phyloP scores from a whole-genome alignment of 352 stramenopile genomes.

The Elongisporangium prolatum region DNA sequence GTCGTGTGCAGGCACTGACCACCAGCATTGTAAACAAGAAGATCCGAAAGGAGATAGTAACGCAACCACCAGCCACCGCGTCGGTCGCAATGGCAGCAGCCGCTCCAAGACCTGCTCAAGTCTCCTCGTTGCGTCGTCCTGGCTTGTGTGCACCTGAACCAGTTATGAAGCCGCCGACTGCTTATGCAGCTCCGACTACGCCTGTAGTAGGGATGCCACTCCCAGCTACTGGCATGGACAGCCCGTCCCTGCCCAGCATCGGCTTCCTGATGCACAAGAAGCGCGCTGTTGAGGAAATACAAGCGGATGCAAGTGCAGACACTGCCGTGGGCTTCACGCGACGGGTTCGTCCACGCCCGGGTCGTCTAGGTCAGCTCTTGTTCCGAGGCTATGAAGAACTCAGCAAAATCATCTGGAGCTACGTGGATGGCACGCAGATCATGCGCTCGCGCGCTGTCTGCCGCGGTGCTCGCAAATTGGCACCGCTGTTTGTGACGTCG shows the following conservation, averaged over 20 bases:
- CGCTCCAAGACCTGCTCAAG: background rate
- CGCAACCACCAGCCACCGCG: constrained; percentile 4
- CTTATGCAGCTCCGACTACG: background rate
- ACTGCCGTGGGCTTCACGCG: constrained; percentile 7
- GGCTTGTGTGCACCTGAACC: background rate
- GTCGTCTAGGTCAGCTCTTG: constrained; percentile 38
- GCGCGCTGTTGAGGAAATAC: constrained; percentile 28
- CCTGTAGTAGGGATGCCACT: background rate
- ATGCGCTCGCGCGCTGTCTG: constrained; percentile 61
- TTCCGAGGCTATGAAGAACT: constrained; percentile 66
- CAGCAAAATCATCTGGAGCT: constrained; percentile 73
- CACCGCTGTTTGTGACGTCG: constrained; percentile 61
- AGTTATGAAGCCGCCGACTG: background rate
- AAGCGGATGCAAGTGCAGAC: constrained; percentile 19
- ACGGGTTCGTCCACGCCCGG: constrained; percentile 10
- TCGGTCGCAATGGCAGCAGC: background rate
- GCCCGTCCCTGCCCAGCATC: constrained; percentile 22
- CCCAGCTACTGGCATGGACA: background rate
- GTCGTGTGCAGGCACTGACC: constrained; percentile 75
- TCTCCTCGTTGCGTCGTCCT: background rate
- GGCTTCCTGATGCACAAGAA: constrained; percentile 33
- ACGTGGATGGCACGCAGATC: constrained; percentile 71
- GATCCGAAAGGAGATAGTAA: constrained; percentile 48
- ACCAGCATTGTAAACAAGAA: constrained; percentile 84
- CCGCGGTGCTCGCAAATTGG: constrained; percentile 33